Evolutionary conservation across 1,284 basidiomycete species (phyloP).

Genomic region (Sporisorium reilianum): DNA sequence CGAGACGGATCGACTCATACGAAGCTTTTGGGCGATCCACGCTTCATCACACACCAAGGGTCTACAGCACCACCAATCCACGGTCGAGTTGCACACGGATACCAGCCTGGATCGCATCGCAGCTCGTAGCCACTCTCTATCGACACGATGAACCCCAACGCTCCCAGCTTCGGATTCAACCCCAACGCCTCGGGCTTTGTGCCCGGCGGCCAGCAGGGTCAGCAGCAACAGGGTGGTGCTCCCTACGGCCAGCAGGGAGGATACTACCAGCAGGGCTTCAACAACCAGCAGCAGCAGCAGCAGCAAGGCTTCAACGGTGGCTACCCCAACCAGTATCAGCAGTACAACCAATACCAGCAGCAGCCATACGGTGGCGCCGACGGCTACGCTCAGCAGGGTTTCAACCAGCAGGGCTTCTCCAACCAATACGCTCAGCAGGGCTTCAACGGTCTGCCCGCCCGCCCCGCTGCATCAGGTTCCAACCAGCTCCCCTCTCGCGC

Average conservation of each 20-base stretch:
- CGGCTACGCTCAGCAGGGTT: conserved; percentile 41
- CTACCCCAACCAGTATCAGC: conserved; percentile 42
- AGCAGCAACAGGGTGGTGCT: conserved; percentile 45
- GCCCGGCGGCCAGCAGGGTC: conserved; percentile 51
- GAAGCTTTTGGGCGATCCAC: neutral
- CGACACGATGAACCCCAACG: conserved; percentile 67
- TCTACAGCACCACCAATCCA: too few species aligned
- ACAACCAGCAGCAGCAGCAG: conserved; percentile 24
- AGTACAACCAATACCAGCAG: conserved; percentile 45
- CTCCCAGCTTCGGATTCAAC: conserved; percentile 67
- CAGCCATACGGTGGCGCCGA: conserved; percentile 49
- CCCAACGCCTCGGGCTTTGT: conserved; percentile 66
- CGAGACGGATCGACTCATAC: neutral
- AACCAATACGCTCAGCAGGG: conserved; percentile 41
- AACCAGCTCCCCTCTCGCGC: conserved; percentile 44
- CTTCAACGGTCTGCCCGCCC: conserved; percentile 46
- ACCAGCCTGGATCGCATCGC: neutral
- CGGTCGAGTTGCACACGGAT: neutral
- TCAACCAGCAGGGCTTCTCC: conserved; percentile 48
- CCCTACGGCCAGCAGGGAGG: conserved; percentile 46
- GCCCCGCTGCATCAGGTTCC: conserved; percentile 42
- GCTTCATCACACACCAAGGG: neutral
- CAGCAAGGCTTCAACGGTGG: conserved; percentile 44
- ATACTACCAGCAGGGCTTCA: conserved; percentile 54
- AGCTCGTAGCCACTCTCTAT: neutral